Evolutionary conservation across 2,329 filamentous ascomycete genomes (phyloP).

Genomic region (Rhynchosporium secalis): DNA sequence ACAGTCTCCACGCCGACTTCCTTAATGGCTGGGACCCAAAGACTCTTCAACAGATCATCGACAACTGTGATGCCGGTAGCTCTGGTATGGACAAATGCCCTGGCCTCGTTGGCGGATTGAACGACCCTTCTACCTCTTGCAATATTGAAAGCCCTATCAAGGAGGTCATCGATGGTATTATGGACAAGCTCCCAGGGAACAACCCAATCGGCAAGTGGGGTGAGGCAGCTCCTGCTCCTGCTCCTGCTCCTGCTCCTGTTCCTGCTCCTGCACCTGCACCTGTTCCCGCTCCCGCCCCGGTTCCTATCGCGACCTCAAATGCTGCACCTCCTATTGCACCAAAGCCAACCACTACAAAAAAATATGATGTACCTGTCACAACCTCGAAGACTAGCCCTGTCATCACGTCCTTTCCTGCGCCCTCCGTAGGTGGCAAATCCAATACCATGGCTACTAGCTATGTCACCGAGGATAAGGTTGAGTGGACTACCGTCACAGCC

Average conservation of each 20-base stretch:
- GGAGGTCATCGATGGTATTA: slow-evolving; percentile 47
- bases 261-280: slow-evolving; percentile 5
- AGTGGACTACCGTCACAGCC: slow-evolving; percentile 41
- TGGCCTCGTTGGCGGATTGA: slow-evolving; percentile 54
- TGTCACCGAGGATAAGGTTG: slow-evolving; percentile 49
- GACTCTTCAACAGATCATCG: slow-evolving; percentile 69
- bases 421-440: slow-evolving; percentile 38
- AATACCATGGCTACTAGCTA: slow-evolving; percentile 25
- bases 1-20: slow-evolving; percentile 78
- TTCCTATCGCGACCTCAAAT: slow-evolving; percentile 15
- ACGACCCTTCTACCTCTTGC: slow-evolving; percentile 50
- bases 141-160: slow-evolving; percentile 50
- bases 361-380: background rate
- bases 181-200: slow-evolving; percentile 55
- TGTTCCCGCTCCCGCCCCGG: background rate
- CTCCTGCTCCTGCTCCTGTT: background rate
- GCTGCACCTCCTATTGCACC: slow-evolving; percentile 4
- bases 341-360: slow-evolving; percentile 11
- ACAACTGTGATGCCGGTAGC: slow-evolving; percentile 66
- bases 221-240: slow-evolving; percentile 15
- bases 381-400: slow-evolving; percentile 11
- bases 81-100: slow-evolving; percentile 63
- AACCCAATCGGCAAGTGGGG: slow-evolving; percentile 56
- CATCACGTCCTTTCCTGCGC: background rate
- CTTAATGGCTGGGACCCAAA: slow-evolving; percentile 72